Conservation (phyloP, 169 alveolate species). For the Cryptosporidium baileyi region DNA sequence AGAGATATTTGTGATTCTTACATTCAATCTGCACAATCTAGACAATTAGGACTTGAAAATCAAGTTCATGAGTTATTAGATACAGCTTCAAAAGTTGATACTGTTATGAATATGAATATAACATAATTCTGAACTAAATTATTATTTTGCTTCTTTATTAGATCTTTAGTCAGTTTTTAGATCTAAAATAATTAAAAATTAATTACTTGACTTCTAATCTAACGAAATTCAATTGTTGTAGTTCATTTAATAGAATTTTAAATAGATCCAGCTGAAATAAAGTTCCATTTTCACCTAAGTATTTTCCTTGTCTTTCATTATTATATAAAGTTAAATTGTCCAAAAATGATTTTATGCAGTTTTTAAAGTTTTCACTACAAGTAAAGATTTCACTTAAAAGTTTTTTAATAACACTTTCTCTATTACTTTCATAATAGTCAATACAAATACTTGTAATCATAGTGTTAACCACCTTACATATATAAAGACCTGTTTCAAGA, state of each 20-base stretch:
- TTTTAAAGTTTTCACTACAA: constrained; percentile 15
- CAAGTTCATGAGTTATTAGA: constrained; percentile 53
- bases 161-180: too few species aligned
- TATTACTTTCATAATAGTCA: too few species aligned
- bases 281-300: not conserved
- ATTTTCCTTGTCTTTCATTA: not conserved
- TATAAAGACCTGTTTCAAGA: constrained; percentile 1
- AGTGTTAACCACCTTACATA: not conserved
- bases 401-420: too few species aligned
- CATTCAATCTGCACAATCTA: constrained; percentile 12
- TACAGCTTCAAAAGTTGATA: constrained; percentile 59
- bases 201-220: too few species aligned
- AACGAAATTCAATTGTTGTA: not conserved
- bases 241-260: not conserved
- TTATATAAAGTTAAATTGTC: not conserved
- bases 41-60: constrained; percentile 35
- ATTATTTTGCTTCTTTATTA: too few species aligned
- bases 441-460: not conserved
- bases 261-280: not conserved
- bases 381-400: constrained; percentile 14
- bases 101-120: constrained; percentile 19
- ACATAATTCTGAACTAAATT: too few species aligned
- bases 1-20: constrained; percentile 58
- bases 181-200: too few species aligned
- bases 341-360: not conserved